These are phyloP conservation scores for Calonectria hongkongensis DNA, from an alignment of 2,329 filamentous ascomycete species.

Conservation along the genomic window DNA sequence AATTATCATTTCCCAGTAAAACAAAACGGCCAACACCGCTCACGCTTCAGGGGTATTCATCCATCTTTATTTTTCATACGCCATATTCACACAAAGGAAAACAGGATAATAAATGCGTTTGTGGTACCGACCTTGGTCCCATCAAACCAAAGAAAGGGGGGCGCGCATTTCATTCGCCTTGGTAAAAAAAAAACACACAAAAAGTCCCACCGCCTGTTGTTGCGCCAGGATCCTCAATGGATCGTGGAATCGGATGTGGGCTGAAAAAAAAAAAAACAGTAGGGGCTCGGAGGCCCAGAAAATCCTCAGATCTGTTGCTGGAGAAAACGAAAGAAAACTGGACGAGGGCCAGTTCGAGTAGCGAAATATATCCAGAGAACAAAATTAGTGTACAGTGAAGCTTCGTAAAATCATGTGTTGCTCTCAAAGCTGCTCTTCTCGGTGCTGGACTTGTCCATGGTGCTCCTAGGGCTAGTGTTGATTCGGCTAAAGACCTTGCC, in stretches of 20 bases:
- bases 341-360: neutral
- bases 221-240: constrained; percentile 38
- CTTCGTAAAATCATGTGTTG: constrained; percentile 51
- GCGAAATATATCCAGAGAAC: constrained; percentile 52
- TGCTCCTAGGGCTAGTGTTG: constrained; percentile 71
- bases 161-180: constrained; percentile 31
- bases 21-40: constrained; percentile 52
- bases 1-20: constrained; percentile 45
- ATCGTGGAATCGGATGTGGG: constrained; percentile 36
- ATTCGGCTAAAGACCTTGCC: constrained; percentile 75
- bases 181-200: constrained; percentile 43
- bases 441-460: constrained; percentile 71
- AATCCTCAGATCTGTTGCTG: constrained; percentile 8
- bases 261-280: neutral
- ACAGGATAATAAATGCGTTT: constrained; percentile 48
- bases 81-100: constrained; percentile 54
- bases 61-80: constrained; percentile 58
- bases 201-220: constrained; percentile 41
- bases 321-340: constrained; percentile 23
- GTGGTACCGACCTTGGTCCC: constrained; percentile 30
- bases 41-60: constrained; percentile 56
- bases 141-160: constrained; percentile 35
- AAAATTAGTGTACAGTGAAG: constrained; percentile 43
- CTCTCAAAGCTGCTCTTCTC: constrained; percentile 69
- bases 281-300: neutral